A percentile compares a stretch with the other conserved stretches of the same genome.
Evolutionary conservation across 495 filamentous ascomycete species (phyloP).

Genomic region (Aspergillus cavernicola): DNA sequence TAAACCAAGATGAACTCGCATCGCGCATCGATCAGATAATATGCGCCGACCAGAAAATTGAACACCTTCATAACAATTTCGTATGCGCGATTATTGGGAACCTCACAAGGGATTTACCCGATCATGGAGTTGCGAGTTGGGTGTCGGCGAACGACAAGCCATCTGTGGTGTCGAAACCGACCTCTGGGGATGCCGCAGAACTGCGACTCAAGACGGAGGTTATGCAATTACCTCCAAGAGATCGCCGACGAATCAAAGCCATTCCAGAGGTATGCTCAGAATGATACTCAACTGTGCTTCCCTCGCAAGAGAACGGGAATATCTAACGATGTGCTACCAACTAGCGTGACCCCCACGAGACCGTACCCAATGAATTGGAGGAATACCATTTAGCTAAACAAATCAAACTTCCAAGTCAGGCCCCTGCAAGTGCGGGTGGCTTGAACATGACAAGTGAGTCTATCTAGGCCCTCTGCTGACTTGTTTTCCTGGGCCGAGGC

Average conservation of each 20-base stretch:
- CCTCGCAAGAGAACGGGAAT: constrained; percentile 5
- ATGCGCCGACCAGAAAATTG: constrained; percentile 63
- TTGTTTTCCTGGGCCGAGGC: constrained; percentile 6
- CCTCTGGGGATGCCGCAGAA: constrained; percentile 85
- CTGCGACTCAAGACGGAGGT: constrained; percentile 87
- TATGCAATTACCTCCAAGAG: constrained; percentile 84
- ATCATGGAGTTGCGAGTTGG: constrained; percentile 90
- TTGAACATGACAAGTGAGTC: constrained; percentile 83
- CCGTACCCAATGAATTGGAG: constrained; percentile 57
- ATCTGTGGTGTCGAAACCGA: constrained; percentile 70
- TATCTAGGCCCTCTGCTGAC: constrained; percentile 6
- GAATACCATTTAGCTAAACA: constrained; percentile 67
- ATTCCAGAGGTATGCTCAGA: constrained; percentile 52
- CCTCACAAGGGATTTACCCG: constrained; percentile 80
- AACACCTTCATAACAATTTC: constrained; percentile 89
- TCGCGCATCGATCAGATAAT: constrained; percentile 70
- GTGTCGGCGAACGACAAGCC: constrained; percentile 96
- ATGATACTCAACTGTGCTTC: neutral
- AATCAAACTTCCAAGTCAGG: constrained; percentile 63
- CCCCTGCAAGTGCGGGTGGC: constrained; percentile 77
- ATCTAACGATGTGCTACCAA: constrained; percentile 11
- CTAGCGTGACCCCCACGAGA: constrained; percentile 65
- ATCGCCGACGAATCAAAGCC: constrained; percentile 82
- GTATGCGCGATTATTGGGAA: constrained; percentile 83
- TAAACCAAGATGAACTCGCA: constrained; percentile 81